phyloP scores from a whole-genome alignment of 176 grass and related monocot genomes.

The Oryza coarctata region DNA sequence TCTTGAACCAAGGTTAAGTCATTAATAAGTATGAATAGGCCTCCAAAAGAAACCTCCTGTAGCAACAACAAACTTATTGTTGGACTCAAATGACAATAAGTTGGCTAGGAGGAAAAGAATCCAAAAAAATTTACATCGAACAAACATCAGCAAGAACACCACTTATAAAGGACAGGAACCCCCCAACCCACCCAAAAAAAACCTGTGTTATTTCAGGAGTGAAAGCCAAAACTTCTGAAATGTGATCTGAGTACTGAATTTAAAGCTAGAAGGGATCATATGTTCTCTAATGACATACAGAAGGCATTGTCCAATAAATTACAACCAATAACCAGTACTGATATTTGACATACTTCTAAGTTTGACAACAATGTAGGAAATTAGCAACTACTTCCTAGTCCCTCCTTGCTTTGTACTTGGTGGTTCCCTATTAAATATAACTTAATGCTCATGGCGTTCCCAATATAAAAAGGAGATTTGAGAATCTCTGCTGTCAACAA shows the following conservation, averaged over 20 bases:
- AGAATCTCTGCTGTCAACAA: constrained; percentile 23
- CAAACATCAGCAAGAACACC: not conserved
- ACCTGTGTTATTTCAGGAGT: not conserved
- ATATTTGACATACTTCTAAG: constrained; percentile 22
- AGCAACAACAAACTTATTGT: constrained; percentile 7
- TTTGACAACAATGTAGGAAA: not conserved
- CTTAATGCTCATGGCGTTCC: constrained; percentile 3
- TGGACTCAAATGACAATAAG: not conserved
- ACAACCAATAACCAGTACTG: constrained; percentile 7
- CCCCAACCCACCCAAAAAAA: not conserved
- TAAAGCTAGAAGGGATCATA: not conserved
- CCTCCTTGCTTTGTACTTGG: not conserved
- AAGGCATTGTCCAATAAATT: not conserved
- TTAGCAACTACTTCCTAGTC: constrained; percentile 22
- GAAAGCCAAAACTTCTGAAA: not conserved
- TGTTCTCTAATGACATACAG: constrained; percentile 22
- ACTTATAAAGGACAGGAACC: not conserved
- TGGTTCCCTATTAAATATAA: constrained; percentile 3
- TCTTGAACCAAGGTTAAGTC: not conserved
- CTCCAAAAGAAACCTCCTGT: constrained; percentile 5
- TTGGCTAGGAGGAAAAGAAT: not conserved
- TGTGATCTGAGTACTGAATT: not conserved
- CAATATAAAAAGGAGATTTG: not conserved
- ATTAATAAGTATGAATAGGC: not conserved
- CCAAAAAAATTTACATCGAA: constrained; percentile 11